Evolutionary conservation across 371 early-diverging fungal species (phyloP).

Genomic region (Chytridium lagenaria): DNA sequence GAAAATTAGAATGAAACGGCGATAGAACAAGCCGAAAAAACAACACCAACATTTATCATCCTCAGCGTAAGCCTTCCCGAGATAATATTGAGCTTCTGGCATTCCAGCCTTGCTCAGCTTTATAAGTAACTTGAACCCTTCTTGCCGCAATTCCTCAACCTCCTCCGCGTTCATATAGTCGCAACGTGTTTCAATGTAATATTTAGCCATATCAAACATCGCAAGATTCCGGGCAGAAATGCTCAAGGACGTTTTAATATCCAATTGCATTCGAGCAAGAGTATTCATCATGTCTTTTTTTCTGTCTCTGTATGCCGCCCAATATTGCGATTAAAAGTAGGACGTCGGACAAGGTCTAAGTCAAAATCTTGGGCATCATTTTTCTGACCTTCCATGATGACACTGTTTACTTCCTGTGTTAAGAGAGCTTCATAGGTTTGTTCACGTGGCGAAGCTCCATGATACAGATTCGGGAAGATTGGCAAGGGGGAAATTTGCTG

Average conservation of each 20-base stretch:
- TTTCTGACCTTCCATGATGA: no score
- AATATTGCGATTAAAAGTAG: background rate
- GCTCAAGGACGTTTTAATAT: background rate
- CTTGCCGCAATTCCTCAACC: constrained; percentile 19
- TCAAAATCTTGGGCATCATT: no score
- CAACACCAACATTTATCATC: constrained; percentile 25
- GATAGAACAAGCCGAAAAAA: background rate
- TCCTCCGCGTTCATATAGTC: constrained; percentile 3
- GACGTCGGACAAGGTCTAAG: background rate
- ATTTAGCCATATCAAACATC: constrained; percentile 28
- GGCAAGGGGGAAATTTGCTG: no score
- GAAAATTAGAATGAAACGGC: background rate
- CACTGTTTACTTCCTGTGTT: no score
- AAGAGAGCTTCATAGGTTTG: no score
- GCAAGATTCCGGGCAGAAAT: background rate
- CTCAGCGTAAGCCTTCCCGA: constrained; percentile 30
- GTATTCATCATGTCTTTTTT: background rate
- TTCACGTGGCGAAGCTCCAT: no score
- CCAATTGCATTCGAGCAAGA: background rate
- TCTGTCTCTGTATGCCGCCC: background rate
- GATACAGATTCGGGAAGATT: no score
- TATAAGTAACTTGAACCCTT: constrained; percentile 34
- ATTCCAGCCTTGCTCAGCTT: constrained; percentile 29
- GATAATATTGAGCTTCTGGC: constrained; percentile 35
- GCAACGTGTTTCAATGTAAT: constrained; percentile 27